A percentile compares a stretch with the other conserved stretches of the same genome.
These are phyloP conservation scores for Voacanga thouarsii DNA, from an alignment of 257 asterid genomes.

Conservation along the genomic window DNA sequence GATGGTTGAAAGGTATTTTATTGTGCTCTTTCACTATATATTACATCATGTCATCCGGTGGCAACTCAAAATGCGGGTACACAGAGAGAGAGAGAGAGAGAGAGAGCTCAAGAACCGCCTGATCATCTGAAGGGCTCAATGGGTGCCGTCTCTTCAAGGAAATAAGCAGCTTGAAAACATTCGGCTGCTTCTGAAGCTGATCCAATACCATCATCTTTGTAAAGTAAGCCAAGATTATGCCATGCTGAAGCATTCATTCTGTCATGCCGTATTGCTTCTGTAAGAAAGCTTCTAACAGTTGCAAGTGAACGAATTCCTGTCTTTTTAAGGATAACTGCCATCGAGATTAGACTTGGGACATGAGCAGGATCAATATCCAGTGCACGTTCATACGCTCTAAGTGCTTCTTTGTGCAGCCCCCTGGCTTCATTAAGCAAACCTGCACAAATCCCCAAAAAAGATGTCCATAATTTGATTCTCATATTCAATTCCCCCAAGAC, in stretches of 20 bases:
- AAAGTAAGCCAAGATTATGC: constrained; percentile 74
- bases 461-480: background rate
- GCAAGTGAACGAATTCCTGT: constrained; percentile 41
- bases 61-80: background rate
- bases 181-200: constrained; percentile 65
- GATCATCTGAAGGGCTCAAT: constrained; percentile 73
- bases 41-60: background rate
- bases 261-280: constrained; percentile 73
- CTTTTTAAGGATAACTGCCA: constrained; percentile 53
- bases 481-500: background rate
- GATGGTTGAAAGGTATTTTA: background rate
- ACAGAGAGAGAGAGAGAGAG: background rate
- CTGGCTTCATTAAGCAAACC: constrained; percentile 79
- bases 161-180: constrained; percentile 70
- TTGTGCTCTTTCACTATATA: constrained; percentile 1
- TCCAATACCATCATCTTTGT: constrained; percentile 55
- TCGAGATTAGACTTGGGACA: constrained; percentile 71
- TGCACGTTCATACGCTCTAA: constrained; percentile 53
- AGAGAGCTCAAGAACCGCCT: background rate
- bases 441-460: constrained; percentile 26
- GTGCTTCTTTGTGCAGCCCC: constrained; percentile 58
- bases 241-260: constrained; percentile 63
- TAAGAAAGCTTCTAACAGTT: constrained; percentile 54
- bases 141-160: constrained; percentile 74
- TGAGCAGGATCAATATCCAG: constrained; percentile 58